Conservation (phyloP, 805 yeast genomes). For the Barnettozyma salicaria region DNA sequence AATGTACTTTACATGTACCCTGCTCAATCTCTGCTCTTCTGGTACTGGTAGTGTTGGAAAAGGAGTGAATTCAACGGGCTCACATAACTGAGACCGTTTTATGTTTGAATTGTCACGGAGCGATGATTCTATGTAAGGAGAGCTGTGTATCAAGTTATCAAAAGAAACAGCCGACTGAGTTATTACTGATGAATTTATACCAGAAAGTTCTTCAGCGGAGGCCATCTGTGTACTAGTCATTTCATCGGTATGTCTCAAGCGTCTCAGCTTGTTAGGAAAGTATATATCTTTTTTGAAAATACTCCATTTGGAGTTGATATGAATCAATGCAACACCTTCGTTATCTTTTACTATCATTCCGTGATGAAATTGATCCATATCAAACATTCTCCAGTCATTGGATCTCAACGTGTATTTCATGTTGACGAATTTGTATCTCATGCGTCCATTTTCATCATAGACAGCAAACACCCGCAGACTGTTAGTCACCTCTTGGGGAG, state of each 20-base stretch:
- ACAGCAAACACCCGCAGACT: constrained; percentile 5
- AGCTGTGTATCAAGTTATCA: background rate
- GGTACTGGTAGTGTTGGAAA: constrained; percentile 3
- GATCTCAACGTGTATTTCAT: background rate
- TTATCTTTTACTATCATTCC: background rate
- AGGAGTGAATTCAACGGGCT: constrained; percentile 5
- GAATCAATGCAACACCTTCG: constrained; percentile 4
- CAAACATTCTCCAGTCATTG: constrained; percentile 9
- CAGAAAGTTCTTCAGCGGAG: constrained; percentile 1
- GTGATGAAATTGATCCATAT: too few relatives aligned
- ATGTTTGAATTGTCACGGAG: constrained; percentile 7
- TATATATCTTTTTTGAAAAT: constrained; percentile 9
- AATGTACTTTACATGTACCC: constrained; percentile 5
- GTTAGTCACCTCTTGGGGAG: background rate
- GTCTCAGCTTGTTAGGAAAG: too few relatives aligned
- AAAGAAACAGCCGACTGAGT: background rate
- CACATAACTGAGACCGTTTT: constrained; percentile 2
- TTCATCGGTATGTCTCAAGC: background rate
- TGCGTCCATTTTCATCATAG: constrained; percentile 1
- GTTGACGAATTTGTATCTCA: constrained; percentile 5
- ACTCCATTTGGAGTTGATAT: constrained; percentile 10
- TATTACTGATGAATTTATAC: background rate
- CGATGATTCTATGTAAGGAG: constrained; percentile 18
- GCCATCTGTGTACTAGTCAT: background rate
- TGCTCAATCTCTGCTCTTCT: constrained; percentile 5